A percentile compares a stretch with the other conserved stretches of the same genome.
Evolutionary conservation across 2,329 filamentous ascomycete species (phyloP).

Genomic region (Herpomyces periplanetae): DNA sequence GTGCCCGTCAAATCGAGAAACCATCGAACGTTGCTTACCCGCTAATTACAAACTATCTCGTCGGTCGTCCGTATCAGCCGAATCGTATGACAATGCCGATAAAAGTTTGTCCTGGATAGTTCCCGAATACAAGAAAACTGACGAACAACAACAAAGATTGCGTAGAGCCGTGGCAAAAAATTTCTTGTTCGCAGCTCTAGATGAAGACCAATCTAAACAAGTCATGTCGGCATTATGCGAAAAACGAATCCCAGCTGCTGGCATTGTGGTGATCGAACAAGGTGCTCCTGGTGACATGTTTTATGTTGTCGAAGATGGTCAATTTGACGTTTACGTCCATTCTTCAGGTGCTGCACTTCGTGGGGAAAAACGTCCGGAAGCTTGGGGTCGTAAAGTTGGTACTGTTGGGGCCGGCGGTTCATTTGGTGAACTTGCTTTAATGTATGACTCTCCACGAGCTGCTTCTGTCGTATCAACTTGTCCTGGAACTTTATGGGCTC

Average conservation of each 20-base stretch:
- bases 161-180: constrained; percentile 48
- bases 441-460: constrained; percentile 92
- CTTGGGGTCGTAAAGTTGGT: constrained; percentile 43
- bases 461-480: constrained; percentile 66
- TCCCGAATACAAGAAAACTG: constrained; percentile 41
- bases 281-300: constrained; percentile 90
- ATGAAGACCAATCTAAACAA: constrained; percentile 59
- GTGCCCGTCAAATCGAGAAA: no score
- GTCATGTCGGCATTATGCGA: constrained; percentile 69
- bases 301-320: constrained; percentile 70
- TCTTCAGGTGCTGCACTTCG: constrained; percentile 25
- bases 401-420: constrained; percentile 55
- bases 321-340: constrained; percentile 73
- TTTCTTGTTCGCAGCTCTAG: constrained; percentile 71
- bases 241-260: constrained; percentile 76
- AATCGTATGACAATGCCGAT: constrained; percentile 57
- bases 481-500: constrained; percentile 50
- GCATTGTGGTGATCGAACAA: constrained; percentile 61
- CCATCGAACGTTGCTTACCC: no score
- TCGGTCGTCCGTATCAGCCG: constrained; percentile 78
- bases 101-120: constrained; percentile 63
- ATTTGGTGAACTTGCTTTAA: constrained; percentile 79
- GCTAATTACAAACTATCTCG: constrained; percentile 74
- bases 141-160: constrained; percentile 39
- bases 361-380: constrained; percentile 37